Conservation (phyloP, 2,329 filamentous ascomycete species). For the Sclerotinia trifoliorum region DNA sequence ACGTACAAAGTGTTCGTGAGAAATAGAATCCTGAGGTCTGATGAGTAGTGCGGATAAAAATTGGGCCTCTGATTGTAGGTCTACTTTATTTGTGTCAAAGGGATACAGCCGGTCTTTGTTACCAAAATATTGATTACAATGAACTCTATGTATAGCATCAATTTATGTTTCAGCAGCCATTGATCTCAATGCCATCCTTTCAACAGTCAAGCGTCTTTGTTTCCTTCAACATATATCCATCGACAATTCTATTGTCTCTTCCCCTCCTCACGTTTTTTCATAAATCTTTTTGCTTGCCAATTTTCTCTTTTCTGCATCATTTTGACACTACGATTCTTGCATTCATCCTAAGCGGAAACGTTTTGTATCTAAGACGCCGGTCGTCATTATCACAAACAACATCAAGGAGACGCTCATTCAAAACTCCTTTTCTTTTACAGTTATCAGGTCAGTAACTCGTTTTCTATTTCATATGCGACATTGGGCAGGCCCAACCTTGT, state of each 20-base stretch:
- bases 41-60: not conserved
- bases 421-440: not conserved
- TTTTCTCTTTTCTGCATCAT: not conserved
- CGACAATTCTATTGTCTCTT: slow-evolving; percentile 16
- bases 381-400: slow-evolving; percentile 9
- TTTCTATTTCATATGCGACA: not conserved
- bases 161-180: not conserved
- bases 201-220: not conserved
- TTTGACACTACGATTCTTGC: not conserved
- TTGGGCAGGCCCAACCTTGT: slow-evolving; percentile 13
- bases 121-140: not conserved
- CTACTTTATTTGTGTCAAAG: not conserved
- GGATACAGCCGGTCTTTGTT: not conserved
- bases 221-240: slow-evolving; percentile 8
- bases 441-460: not conserved
- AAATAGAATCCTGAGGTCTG: not conserved
- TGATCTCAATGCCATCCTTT: not conserved
- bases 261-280: not conserved
- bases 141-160: not conserved
- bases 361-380: slow-evolving; percentile 2
- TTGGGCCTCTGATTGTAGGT: not conserved
- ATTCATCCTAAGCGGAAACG: not conserved
- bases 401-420: not conserved
- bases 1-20: not conserved
- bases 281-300: not conserved